phyloP scores from a whole-genome alignment of 2,329 filamentous ascomycete species.

The Colletotrichum neosansevieriae region DNA sequence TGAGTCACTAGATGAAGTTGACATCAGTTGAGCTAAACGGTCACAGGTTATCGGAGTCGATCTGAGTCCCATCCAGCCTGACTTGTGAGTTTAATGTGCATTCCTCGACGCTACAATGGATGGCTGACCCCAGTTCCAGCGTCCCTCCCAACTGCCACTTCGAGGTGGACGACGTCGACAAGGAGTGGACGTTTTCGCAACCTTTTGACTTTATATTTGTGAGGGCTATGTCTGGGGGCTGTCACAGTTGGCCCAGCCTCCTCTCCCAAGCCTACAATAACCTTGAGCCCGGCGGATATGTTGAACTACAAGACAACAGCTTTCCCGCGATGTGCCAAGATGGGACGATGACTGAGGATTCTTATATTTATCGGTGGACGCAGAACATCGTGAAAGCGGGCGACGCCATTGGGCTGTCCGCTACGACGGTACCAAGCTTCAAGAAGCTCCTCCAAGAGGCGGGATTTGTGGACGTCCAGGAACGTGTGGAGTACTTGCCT shows the following conservation, averaged over 20 bases:
- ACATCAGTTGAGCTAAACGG: background rate
- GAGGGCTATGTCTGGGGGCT: background rate
- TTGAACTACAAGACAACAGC: conserved; percentile 48
- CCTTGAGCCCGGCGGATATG: conserved; percentile 50
- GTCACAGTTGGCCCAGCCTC: conserved; percentile 41
- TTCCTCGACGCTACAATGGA: conserved; percentile 1
- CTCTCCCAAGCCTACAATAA: conserved; percentile 21
- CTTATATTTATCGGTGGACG: conserved; percentile 45
- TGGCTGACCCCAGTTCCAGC: conserved; percentile 41
- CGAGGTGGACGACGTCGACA: conserved; percentile 52
- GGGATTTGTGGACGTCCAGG: conserved; percentile 58
- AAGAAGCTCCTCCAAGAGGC: conserved; percentile 55
- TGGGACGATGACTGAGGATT: conserved; percentile 47
- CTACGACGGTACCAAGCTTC: conserved; percentile 43
- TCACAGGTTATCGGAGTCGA: conserved; percentile 47
- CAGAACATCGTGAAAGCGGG: conserved; percentile 49
- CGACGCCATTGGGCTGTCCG: background rate
- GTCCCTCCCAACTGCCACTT: conserved; percentile 60
- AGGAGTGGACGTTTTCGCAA: conserved; percentile 48
- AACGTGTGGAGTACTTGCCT: conserved; percentile 62
- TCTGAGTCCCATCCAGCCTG: conserved; percentile 51
- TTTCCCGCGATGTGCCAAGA: conserved; percentile 48
- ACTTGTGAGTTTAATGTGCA: conserved; percentile 39
- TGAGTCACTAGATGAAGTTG: background rate
- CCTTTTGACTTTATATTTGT: conserved; percentile 48